phyloP scores from a whole-genome alignment of 805 yeast genomes.

The Myxozyma sirexii region DNA sequence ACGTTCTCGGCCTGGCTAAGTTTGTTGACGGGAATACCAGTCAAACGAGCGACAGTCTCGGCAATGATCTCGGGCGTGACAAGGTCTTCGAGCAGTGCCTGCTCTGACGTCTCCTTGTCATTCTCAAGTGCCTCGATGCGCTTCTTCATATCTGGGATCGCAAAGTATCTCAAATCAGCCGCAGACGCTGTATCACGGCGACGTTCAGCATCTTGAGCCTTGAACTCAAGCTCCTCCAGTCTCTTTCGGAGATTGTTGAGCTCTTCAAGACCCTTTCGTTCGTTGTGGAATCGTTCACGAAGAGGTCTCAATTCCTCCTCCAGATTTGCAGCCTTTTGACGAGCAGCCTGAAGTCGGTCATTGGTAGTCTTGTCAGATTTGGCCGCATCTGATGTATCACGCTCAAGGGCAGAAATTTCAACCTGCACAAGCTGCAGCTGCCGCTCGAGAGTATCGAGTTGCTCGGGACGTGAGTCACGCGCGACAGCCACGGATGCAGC shows the following conservation, averaged over 20 bases:
- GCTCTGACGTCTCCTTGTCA: conserved; percentile 68
- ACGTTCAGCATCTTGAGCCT: conserved; percentile 96
- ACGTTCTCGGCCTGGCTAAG: conserved; percentile 93
- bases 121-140: conserved; percentile 75
- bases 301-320: conserved; percentile 85
- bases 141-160: conserved; percentile 86
- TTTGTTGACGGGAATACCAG: conserved; percentile 96
- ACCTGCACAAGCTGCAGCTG: conserved; percentile 89
- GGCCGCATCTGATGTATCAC: conserved; percentile 76
- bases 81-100: conserved; percentile 78
- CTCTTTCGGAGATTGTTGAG: conserved; percentile 84
- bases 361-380: conserved; percentile 70
- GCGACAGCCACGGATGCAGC: conserved; percentile 98
- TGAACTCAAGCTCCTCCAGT: conserved; percentile 87
- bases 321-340: conserved; percentile 74
- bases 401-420: conserved; percentile 94
- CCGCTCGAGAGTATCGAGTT: conserved; percentile 89
- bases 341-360: conserved; percentile 81
- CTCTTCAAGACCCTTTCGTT: conserved; percentile 88
- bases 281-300: conserved; percentile 81
- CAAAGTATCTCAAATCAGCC: conserved; percentile 95
- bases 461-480: conserved; percentile 97
- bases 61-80: conserved; percentile 91
- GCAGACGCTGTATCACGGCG: conserved; percentile 92
- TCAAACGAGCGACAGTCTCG: conserved; percentile 94